Conservation (phyloP, 208 protist species). For the Trypanosoma conorhini region DNA sequence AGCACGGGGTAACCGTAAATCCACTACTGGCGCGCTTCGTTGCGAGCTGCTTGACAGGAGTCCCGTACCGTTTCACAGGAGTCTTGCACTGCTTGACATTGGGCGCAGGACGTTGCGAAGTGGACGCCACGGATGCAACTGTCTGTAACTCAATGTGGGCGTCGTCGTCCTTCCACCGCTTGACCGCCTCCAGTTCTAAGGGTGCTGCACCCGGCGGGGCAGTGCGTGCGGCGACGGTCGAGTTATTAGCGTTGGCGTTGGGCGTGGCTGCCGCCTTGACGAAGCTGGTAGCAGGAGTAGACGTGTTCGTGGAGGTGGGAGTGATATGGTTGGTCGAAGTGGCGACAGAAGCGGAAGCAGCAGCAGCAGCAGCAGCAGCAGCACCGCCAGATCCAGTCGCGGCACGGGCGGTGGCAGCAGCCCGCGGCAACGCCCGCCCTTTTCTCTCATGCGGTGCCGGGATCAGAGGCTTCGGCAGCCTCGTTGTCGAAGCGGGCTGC, state of each 20-base stretch:
- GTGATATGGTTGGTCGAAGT: not conserved
- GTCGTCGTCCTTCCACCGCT: slow-evolving; percentile 30
- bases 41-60: not conserved
- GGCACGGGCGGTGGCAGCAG: not conserved
- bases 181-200: slow-evolving; percentile 8
- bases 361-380: not conserved
- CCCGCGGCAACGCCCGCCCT: not conserved
- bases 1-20: slow-evolving; percentile 7
- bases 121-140: slow-evolving; percentile 13
- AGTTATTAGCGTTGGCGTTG: not conserved
- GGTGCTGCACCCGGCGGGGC: not conserved
- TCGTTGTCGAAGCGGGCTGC: not conserved
- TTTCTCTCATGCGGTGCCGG: not conserved
- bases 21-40: not conserved
- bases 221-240: not conserved
- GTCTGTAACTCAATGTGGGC: slow-evolving; percentile 17
- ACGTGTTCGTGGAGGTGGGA: no score
- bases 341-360: not conserved
- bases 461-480: not conserved
- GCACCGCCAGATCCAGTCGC: not conserved
- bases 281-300: not conserved
- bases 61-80: not conserved
- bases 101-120: not conserved
- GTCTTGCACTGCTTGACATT: not conserved
- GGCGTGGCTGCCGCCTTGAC: not conserved